These are phyloP conservation scores for Pelargonium myrrhifolium DNA, from an alignment of 441 rosid species.

Conservation along the genomic window DNA sequence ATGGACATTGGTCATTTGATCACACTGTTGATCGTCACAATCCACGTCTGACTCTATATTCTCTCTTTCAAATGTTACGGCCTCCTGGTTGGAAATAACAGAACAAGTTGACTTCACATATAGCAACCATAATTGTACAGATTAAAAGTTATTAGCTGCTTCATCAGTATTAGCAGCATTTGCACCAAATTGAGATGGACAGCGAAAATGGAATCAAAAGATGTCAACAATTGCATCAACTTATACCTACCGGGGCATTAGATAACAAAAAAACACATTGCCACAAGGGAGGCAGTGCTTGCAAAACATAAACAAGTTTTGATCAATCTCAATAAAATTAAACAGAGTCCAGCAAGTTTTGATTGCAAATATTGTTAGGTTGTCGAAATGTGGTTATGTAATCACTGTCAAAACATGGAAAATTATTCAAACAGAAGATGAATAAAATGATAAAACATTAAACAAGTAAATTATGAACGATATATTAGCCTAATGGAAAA, in stretches of 20 bases:
- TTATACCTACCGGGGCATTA: neutral
- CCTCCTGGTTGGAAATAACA: constrained; percentile 35
- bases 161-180: neutral
- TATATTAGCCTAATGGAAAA: neutral
- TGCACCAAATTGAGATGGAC: neutral
- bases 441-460: too few species aligned
- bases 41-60: constrained; percentile 25
- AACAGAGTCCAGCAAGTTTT: neutral
- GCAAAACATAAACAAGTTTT: neutral
- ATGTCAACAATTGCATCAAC: neutral
- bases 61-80: constrained; percentile 24
- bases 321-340: neutral
- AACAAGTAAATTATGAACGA: neutral
- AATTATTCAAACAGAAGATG: neutral
- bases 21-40: constrained; percentile 26
- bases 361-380: neutral
- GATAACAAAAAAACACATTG: neutral
- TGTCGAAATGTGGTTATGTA: neutral
- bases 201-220: neutral
- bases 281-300: neutral
- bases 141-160: neutral
- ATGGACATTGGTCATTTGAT: constrained; percentile 11
- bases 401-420: neutral
- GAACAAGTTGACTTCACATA: constrained; percentile 8
- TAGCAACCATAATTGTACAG: neutral